Conservation (phyloP, 2,329 filamentous ascomycete species). For the Claviceps sp. region DNA sequence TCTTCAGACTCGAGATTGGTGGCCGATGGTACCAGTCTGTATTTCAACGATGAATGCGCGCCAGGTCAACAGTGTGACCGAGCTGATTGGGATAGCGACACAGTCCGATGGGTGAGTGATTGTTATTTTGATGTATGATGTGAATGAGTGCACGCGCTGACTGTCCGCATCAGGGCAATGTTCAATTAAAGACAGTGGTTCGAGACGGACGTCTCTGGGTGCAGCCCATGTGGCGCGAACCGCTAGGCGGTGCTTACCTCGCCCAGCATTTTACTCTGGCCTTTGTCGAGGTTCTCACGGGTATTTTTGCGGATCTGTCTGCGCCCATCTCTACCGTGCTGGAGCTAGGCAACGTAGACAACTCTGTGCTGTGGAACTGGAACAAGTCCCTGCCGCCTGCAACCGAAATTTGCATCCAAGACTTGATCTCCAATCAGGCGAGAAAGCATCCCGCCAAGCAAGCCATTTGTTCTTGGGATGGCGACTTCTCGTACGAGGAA, state of each 20-base stretch:
- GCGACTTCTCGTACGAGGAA: not conserved
- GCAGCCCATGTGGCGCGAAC: conserved; percentile 2
- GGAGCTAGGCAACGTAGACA: not conserved
- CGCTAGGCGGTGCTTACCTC: not conserved
- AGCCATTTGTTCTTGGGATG: conserved; percentile 23
- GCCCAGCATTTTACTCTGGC: not conserved
- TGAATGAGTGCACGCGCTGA: not conserved
- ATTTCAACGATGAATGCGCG: not conserved
- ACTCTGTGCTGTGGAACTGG: not conserved
- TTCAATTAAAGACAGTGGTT: not conserved
- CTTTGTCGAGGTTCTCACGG: not conserved
- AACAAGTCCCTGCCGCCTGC: not conserved
- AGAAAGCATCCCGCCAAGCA: not conserved
- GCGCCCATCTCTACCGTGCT: not conserved
- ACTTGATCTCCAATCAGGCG: not conserved
- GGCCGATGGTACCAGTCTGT: not conserved
- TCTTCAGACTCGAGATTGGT: not conserved
- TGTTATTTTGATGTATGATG: not conserved
- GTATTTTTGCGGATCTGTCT: not conserved
- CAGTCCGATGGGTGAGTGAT: conserved; percentile 1
- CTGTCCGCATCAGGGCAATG: not conserved
- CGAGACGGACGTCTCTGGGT: not conserved
- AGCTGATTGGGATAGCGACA: not conserved
- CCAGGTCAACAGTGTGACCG: not conserved
- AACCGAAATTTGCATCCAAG: not conserved